A percentile compares a stretch with the other conserved stretches of the same genome.
Evolutionary conservation across 2,329 filamentous ascomycete species (phyloP).

Genomic region (Dactylellina haptotyla): DNA sequence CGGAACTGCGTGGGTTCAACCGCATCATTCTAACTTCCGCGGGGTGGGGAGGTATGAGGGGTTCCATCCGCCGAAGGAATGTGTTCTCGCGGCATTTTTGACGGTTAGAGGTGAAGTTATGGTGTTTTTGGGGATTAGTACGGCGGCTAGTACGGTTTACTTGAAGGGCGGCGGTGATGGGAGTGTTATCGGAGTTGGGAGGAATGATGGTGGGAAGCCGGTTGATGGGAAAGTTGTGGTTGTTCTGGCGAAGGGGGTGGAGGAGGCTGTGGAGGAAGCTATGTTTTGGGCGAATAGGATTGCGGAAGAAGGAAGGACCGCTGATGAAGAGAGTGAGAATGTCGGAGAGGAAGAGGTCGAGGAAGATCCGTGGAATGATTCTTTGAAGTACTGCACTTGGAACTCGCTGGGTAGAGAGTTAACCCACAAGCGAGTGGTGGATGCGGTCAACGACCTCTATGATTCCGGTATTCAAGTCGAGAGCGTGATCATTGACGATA

Average conservation of each 20-base stretch:
- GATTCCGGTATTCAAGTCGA: slow-evolving; percentile 78
- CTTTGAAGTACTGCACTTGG: slow-evolving; percentile 95
- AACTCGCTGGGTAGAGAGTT: slow-evolving; percentile 87
- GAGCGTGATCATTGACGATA: slow-evolving; percentile 94
- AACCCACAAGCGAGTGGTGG: slow-evolving; percentile 80
- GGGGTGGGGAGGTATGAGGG: slow-evolving; percentile 30
- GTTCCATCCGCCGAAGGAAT: slow-evolving; percentile 29
- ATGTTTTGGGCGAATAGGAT: slow-evolving; percentile 43
- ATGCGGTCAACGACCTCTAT: slow-evolving; percentile 77
- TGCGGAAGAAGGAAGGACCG: not conserved
- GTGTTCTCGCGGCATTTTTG: slow-evolving; percentile 35
- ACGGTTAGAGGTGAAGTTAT: slow-evolving; percentile 29
- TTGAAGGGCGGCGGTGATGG: slow-evolving; percentile 31
- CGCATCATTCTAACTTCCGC: slow-evolving; percentile 19
- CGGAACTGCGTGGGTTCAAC: slow-evolving; percentile 44
- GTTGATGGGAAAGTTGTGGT: slow-evolving; percentile 30
- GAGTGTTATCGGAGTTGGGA: slow-evolving; percentile 34
- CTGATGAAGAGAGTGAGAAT: not conserved
- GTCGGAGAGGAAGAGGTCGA: not conserved
- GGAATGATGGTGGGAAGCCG: slow-evolving; percentile 24
- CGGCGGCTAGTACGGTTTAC: slow-evolving; percentile 29
- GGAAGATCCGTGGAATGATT: slow-evolving; percentile 66
- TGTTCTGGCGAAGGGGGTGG: slow-evolving; percentile 25
- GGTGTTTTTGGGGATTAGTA: slow-evolving; percentile 38
- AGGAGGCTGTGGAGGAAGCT: slow-evolving; percentile 40